Percentiles rank a stretch among this genome's conserved stretches.
Evolutionary conservation across 306 rosid genomes (phyloP).

Genomic region (Psophocarpus tetragonolobus): DNA sequence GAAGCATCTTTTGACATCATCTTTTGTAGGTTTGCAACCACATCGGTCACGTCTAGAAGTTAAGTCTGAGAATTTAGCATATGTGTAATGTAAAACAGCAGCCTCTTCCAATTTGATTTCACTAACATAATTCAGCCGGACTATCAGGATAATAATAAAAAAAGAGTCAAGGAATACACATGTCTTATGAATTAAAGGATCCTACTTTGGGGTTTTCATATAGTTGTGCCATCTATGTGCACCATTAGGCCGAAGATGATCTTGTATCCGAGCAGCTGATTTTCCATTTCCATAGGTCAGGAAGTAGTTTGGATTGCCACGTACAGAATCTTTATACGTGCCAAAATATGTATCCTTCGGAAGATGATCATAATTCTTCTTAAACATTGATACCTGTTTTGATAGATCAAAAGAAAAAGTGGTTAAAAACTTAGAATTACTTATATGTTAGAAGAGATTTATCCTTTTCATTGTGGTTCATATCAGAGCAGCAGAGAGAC

Average conservation of each 20-base stretch:
- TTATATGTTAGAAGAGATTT: conserved; percentile 20
- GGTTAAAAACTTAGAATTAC: conserved; percentile 7
- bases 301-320: conserved; percentile 95
- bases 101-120: conserved; percentile 98
- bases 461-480: background rate
- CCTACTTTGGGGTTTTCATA: conserved; percentile 92
- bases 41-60: conserved; percentile 96
- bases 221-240: conserved; percentile 99
- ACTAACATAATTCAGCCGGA: conserved; percentile 47
- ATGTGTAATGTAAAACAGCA: conserved; percentile 95
- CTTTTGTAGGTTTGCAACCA: conserved; percentile 94
- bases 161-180: conserved; percentile 14
- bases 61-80: conserved; percentile 89
- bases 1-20: conserved; percentile 98
- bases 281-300: conserved; percentile 98
- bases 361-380: conserved; percentile 93
- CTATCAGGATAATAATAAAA: conserved; percentile 30
- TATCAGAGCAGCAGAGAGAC: background rate
- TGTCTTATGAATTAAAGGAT: background rate
- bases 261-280: conserved; percentile 87
- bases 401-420: conserved; percentile 21
- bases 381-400: conserved; percentile 86
- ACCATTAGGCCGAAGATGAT: conserved; percentile 97
- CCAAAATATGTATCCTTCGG: conserved; percentile 96
- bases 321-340: conserved; percentile 86